Percentiles rank a stretch among this genome's conserved stretches.
Evolutionary conservation across 805 yeast species (phyloP).

Genomic region (Tetrapisispora namnaoensis): DNA sequence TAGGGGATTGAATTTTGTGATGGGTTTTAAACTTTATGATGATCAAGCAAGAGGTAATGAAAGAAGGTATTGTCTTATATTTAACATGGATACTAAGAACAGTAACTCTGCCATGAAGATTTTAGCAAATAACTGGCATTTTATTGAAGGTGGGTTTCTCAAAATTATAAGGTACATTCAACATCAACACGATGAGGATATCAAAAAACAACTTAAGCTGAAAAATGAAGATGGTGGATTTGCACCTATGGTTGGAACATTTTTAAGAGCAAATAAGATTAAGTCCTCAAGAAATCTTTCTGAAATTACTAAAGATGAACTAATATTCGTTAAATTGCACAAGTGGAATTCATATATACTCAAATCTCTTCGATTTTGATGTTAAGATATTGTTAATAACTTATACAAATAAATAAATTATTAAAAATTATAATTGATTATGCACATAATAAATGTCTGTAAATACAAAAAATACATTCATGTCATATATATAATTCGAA

Average conservation of each 20-base stretch:
- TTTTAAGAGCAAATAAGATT: constrained; percentile 44
- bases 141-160: constrained; percentile 34
- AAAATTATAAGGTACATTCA: constrained; percentile 35
- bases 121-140: constrained; percentile 46
- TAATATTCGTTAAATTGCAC: constrained; percentile 47
- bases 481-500: neutral
- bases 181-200: constrained; percentile 20
- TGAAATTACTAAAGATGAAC: constrained; percentile 43
- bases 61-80: constrained; percentile 52
- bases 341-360: constrained; percentile 45
- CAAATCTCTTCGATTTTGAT: neutral
- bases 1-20: constrained; percentile 50
- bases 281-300: constrained; percentile 48
- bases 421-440: neutral
- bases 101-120: constrained; percentile 21
- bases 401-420: neutral
- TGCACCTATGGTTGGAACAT: constrained; percentile 29
- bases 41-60: constrained; percentile 65
- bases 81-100: constrained; percentile 46
- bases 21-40: constrained; percentile 54
- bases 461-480: neutral
- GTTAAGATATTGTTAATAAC: neutral
- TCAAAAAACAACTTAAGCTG: constrained; percentile 20
- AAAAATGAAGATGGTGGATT: constrained; percentile 34
- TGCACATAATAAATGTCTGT: neutral